Evolutionary conservation across 1,284 basidiomycete genomes (phyloP).

Genomic region (Ustilago sp.): DNA sequence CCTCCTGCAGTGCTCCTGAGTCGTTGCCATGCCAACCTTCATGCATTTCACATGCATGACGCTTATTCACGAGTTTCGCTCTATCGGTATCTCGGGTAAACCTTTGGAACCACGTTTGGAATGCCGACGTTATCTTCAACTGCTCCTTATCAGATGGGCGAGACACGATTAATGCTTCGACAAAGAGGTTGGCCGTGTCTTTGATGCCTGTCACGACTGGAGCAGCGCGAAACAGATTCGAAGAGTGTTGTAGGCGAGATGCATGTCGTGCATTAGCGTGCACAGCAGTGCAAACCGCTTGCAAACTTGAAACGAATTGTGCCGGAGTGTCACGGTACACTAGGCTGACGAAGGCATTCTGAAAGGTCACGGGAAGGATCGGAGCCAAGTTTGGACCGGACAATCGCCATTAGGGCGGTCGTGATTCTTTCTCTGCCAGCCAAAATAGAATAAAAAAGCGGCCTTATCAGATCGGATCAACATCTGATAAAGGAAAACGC

Average conservation of each 20-base stretch:
- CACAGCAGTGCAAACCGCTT: not conserved
- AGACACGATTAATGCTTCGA: not conserved
- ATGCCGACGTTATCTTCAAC: not conserved
- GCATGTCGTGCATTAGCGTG: constrained; percentile 13
- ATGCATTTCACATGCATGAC: too few relatives aligned
- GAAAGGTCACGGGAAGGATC: not conserved
- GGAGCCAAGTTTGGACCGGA: not conserved
- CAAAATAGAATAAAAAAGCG: not conserved
- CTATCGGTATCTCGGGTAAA: too few relatives aligned
- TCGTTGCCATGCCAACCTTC: too few relatives aligned
- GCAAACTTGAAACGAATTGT: constrained; percentile 1
- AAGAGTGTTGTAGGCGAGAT: not conserved
- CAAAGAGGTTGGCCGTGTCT: not conserved
- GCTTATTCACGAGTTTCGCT: too few relatives aligned
- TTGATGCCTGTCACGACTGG: not conserved
- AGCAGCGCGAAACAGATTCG: not conserved
- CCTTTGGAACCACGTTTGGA: too few relatives aligned
- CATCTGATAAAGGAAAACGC: constrained; percentile 21
- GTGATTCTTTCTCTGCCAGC: not conserved
- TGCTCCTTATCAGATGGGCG: not conserved
- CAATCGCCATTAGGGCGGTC: not conserved
- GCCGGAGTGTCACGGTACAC: not conserved
- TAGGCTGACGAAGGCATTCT: not conserved
- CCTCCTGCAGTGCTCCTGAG: too few relatives aligned
- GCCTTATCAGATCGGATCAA: constrained; percentile 29